phyloP scores from a whole-genome alignment of 176 grass and related monocot genomes.

The Bothriochloa decipiens region DNA sequence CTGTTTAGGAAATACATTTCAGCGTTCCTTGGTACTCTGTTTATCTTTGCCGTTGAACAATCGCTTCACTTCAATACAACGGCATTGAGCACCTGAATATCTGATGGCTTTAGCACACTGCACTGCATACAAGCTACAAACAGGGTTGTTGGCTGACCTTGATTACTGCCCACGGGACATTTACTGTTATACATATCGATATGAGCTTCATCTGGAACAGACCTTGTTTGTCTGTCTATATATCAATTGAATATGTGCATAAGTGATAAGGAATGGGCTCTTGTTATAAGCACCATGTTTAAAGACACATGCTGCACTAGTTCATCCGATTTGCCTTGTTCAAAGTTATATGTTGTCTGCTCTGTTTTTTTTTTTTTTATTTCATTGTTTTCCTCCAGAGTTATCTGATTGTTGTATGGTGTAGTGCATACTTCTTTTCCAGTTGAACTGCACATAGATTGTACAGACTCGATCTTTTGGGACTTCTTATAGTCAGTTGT shows the following conservation, averaged over 20 bases:
- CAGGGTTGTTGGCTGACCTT: background rate
- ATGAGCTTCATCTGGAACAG: background rate
- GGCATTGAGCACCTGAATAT: background rate
- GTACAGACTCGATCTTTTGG: background rate
- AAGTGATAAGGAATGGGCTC: background rate
- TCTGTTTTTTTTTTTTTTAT: background rate
- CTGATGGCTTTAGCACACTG: conserved; percentile 1
- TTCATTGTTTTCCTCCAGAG: background rate
- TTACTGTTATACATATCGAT: background rate
- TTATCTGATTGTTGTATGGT: background rate
- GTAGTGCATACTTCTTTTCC: background rate
- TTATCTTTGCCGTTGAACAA: background rate
- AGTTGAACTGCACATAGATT: background rate
- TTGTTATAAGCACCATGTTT: background rate
- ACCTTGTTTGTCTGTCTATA: background rate
- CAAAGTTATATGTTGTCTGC: background rate
- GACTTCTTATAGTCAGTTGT: background rate
- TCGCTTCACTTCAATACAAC: background rate
- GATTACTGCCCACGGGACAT: background rate
- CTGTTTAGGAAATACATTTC: conserved; percentile 3
- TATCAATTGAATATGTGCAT: background rate
- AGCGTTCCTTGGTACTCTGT: background rate
- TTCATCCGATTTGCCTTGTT: background rate
- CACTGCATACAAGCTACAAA: background rate
- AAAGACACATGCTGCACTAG: background rate